Conservation (phyloP, 306 rosid genomes). For the Medicago arabica region DNA sequence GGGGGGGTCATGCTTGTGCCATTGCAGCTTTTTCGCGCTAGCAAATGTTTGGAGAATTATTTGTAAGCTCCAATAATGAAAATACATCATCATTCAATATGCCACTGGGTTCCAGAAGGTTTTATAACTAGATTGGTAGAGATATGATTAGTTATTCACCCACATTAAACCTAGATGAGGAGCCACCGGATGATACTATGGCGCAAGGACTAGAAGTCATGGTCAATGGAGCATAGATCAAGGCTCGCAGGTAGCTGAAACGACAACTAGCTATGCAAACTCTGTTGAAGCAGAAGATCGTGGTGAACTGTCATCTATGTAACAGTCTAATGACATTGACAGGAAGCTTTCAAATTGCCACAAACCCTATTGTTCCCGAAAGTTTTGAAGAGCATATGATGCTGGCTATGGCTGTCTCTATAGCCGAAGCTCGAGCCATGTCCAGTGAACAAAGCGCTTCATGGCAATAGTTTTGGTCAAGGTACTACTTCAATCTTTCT, state of each 20-base stretch:
- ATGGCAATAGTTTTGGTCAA: constrained; percentile 66
- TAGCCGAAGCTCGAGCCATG: constrained; percentile 82
- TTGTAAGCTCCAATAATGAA: constrained; percentile 51
- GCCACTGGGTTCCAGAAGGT: constrained; percentile 63
- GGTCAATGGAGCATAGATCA: constrained; percentile 66
- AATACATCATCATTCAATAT: constrained; percentile 48
- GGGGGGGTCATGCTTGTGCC: constrained; percentile 75
- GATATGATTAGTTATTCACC: constrained; percentile 61
- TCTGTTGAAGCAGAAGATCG: constrained; percentile 63
- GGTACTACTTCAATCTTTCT: constrained; percentile 42
- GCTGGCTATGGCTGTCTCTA: constrained; percentile 95
- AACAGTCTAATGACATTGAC: constrained; percentile 56
- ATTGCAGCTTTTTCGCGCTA: constrained; percentile 97
- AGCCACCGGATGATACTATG: constrained; percentile 46
- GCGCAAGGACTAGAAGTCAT: constrained; percentile 47
- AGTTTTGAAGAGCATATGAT: constrained; percentile 98
- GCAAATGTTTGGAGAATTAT: constrained; percentile 70
- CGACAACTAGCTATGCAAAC: constrained; percentile 63
- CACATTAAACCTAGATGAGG: constrained; percentile 53
- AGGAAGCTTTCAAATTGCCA: constrained; percentile 55
- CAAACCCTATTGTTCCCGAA: constrained; percentile 72
- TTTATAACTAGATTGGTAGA: constrained; percentile 58
- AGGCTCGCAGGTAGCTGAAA: constrained; percentile 64
- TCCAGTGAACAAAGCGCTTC: constrained; percentile 66
- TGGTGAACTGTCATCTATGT: constrained; percentile 48